These are phyloP conservation scores for Pseudocercospora macadamiae DNA, from an alignment of 2,329 filamentous ascomycete species.

Conservation along the genomic window DNA sequence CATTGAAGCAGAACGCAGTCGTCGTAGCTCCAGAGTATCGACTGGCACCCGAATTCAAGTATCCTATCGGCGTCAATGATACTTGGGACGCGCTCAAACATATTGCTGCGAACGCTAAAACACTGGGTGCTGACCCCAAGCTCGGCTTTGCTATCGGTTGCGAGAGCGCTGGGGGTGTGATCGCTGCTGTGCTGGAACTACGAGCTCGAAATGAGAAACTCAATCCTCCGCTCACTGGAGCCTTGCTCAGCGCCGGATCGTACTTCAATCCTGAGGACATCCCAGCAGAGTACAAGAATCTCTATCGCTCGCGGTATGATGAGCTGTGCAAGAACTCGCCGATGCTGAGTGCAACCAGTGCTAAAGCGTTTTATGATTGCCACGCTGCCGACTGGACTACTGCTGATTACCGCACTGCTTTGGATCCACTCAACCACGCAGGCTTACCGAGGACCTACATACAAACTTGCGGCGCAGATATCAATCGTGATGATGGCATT, in stretches of 20 bases:
- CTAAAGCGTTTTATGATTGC: slow-evolving; percentile 17
- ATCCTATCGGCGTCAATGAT: slow-evolving; percentile 52
- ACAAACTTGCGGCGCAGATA: slow-evolving; percentile 23
- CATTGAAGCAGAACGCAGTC: slow-evolving; percentile 13
- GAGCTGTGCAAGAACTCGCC: slow-evolving; percentile 40
- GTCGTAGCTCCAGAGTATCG: slow-evolving; percentile 42
- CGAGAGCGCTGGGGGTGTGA: slow-evolving; percentile 53
- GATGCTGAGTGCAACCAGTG: slow-evolving; percentile 13
- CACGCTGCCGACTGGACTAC: slow-evolving; percentile 14
- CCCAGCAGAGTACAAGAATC: slow-evolving; percentile 41
- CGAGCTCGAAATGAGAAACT: slow-evolving; percentile 44
- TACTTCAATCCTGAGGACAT: slow-evolving; percentile 29
- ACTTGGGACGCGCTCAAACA: slow-evolving; percentile 48
- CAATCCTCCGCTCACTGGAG: slow-evolving; percentile 48
- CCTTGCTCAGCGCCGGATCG: slow-evolving; percentile 45
- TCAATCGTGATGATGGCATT: slow-evolving; percentile 23
- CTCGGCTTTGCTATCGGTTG: slow-evolving; percentile 53
- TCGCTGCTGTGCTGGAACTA: slow-evolving; percentile 50
- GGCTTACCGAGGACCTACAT: slow-evolving; percentile 20
- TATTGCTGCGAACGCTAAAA: slow-evolving; percentile 45
- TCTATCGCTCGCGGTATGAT: slow-evolving; percentile 43
- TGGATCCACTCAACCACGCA: slow-evolving; percentile 11
- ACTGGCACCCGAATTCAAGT: slow-evolving; percentile 54
- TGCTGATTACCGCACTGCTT: slow-evolving; percentile 12
- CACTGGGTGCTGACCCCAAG: slow-evolving; percentile 44